Conservation (phyloP, 306 rosid genomes). For the Quercus berberidifolia region DNA sequence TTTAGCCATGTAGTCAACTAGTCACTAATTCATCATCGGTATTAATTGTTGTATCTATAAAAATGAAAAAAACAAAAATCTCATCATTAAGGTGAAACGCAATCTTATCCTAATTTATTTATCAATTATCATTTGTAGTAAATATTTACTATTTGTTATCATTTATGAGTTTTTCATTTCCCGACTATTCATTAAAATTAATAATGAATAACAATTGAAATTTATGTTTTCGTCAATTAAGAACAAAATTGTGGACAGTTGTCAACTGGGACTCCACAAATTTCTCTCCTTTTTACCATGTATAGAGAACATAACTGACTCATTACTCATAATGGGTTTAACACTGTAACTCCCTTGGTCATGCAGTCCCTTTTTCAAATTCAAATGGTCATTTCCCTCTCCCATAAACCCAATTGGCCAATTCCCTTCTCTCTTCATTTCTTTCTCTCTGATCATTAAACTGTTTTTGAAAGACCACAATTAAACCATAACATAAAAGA, state of each 20-base stretch:
- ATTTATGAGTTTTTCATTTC: no score
- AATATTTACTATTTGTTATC: no score
- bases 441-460: not conserved
- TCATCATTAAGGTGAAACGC: no score
- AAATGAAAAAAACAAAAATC: no score
- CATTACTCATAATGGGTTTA: constrained; percentile 26
- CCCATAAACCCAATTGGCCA: not conserved
- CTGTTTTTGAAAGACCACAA: not conserved
- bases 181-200: no score
- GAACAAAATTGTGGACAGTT: constrained; percentile 2
- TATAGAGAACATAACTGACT: constrained; percentile 31
- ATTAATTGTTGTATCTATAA: no score
- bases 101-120: no score
- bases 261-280: constrained; percentile 23
- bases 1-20: no score
- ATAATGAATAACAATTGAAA: no score
- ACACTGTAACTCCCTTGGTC: constrained; percentile 31
- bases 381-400: constrained; percentile 31
- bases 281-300: constrained; percentile 28
- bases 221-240: not conserved
- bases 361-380: constrained; percentile 21
- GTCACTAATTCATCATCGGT: no score
- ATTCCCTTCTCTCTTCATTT: not conserved
- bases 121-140: no score
- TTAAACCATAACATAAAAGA: not conserved